Base-by-base conservation (phyloP, 2,329 filamentous ascomycete species). In the Mycosphaerelloides madeirae region DNA sequence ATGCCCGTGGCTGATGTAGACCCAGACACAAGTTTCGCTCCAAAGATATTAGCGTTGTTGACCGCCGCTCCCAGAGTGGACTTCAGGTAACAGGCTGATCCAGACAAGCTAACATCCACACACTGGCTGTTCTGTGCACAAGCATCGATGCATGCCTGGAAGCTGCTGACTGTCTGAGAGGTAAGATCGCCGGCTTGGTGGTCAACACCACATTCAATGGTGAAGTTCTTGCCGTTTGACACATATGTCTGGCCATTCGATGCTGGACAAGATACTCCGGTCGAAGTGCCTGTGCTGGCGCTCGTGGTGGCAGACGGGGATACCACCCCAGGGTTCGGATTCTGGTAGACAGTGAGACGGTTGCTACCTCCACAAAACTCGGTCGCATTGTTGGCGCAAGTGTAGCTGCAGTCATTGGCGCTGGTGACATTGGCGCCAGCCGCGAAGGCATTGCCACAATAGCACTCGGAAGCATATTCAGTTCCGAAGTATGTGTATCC, bases 401-500 rank as follows among this genome's bases (percentile, higher is more conserved):
- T 35, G 11, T 25, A 16, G 13, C 13, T 38, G 29, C 42, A 44
- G 9, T 44, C 42, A 11, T 14, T 31, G 35, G 43, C 40, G 22
- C 46, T 52, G 48, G 60, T 52, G 25, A 56, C 41, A 28, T 58
- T 44, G 15, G 58, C 56, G 15, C 57, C 57, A 20, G 50, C 44
- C n/a, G 46, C 52, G 16, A 61, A 40, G n/a, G 33, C 44, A 13
- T 44, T 44, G 16, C 29, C 42, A 40, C 44, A 42, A 38, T 53
- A 28, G 51, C 55, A 56, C 31, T 56, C 54, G 9, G 44, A 49
- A 3, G 55, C 57, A 38, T 63, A 67, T 43, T 68, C 64, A 19
- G 65, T 54, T 18, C 66, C 68, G 33, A 68, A 69, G 47, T 50
- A 49, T 15, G 36, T 29, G 14, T 53, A 53, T 12, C 41, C 29